Conservation (phyloP, 129 eudicot species). For the Heracleum sosnowskyi region DNA sequence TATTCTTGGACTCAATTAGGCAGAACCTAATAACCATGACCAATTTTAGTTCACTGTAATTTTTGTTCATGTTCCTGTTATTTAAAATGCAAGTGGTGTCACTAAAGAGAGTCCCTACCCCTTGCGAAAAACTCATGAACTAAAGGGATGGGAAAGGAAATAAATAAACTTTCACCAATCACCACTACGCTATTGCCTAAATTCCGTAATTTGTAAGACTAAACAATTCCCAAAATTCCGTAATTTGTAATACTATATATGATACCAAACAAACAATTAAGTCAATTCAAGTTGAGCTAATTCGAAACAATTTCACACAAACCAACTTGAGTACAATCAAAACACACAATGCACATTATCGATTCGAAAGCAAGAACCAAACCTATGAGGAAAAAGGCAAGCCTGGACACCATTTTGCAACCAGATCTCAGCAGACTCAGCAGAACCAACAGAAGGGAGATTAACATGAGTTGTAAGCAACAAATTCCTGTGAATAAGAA, state of each 20-base stretch:
- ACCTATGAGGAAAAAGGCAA: constrained; percentile 86
- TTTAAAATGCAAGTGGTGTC: neutral
- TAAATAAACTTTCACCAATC: neutral
- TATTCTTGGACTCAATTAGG: neutral
- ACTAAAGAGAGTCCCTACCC: neutral
- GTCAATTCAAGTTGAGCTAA: neutral
- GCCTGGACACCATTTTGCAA: constrained; percentile 74
- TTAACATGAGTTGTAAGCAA: constrained; percentile 84
- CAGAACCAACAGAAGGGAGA: constrained; percentile 71
- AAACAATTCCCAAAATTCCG: neutral
- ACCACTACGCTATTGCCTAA: neutral
- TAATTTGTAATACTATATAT: neutral
- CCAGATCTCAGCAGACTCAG: constrained; percentile 88
- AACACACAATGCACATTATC: neutral
- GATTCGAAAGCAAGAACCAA: constrained; percentile 7
- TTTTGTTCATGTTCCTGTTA: neutral
- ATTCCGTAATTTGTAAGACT: neutral
- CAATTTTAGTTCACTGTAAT: neutral
- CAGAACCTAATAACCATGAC: neutral
- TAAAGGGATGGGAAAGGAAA: neutral
- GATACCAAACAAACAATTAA: neutral
- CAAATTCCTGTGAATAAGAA: constrained; percentile 77
- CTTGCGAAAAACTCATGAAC: neutral
- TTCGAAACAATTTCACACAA: neutral
- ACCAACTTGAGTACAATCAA: neutral